Conservation (phyloP, 768 basidiomycete species). For the Kwoniella bestiolae region DNA sequence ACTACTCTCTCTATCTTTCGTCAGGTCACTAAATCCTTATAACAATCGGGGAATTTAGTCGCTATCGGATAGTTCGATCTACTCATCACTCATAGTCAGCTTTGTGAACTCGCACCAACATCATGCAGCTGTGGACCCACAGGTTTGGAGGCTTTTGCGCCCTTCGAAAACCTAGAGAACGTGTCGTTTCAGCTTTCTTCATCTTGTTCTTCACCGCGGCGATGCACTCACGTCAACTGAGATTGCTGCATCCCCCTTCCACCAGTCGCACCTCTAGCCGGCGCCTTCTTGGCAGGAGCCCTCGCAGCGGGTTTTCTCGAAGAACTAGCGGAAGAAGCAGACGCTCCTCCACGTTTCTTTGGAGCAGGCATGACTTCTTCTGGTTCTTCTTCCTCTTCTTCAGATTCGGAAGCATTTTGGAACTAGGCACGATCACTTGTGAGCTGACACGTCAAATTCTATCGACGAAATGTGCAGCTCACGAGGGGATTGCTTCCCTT, state of each 20-base stretch:
- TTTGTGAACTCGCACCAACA: background rate
- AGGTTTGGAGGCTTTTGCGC: constrained; percentile 30
- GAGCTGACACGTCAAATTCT: too few species aligned
- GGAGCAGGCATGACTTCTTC: constrained; percentile 40
- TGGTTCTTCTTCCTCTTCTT: constrained; percentile 52
- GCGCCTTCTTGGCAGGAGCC: constrained; percentile 56
- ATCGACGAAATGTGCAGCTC: too few species aligned
- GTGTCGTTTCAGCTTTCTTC: background rate
- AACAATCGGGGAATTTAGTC: background rate
- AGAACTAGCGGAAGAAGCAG: constrained; percentile 44
- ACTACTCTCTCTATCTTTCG: too few species aligned
- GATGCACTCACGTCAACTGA: constrained; percentile 23
- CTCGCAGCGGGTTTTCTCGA: constrained; percentile 66
- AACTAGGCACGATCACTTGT: too few species aligned
- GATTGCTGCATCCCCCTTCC: constrained; percentile 21
- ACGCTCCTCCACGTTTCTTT: constrained; percentile 29
- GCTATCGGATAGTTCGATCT: constrained; percentile 38
- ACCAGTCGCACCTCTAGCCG: constrained; percentile 13
- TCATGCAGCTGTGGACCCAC: constrained; percentile 11
- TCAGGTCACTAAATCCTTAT: background rate
- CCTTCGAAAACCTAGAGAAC: constrained; percentile 29
- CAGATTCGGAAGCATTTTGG: constrained; percentile 41
- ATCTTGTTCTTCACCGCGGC: background rate
- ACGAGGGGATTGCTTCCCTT: constrained; percentile 51
- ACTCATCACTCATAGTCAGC: background rate